Percentiles rank a stretch among this genome's conserved stretches.
Conservation (phyloP, 78 protist species). For the Dictyostelium firmibasis region DNA sequence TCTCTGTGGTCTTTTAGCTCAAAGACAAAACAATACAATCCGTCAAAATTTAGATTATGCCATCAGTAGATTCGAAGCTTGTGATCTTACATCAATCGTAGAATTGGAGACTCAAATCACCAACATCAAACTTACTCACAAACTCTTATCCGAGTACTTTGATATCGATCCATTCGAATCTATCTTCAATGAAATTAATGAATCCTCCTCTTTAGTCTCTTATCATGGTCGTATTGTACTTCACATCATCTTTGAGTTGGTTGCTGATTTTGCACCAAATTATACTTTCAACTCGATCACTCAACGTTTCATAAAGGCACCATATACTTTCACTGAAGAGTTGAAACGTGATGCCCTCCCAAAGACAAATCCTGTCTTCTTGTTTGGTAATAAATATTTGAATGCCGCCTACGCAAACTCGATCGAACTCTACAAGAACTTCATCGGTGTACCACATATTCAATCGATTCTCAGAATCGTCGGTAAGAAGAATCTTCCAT, state of each 20-base stretch:
- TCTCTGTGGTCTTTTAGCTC: constrained; percentile 78
- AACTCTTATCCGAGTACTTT: constrained; percentile 64
- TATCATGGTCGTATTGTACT: constrained; percentile 85
- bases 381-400: constrained; percentile 83
- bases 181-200: constrained; percentile 84
- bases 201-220: constrained; percentile 83
- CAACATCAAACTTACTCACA: constrained; percentile 77
- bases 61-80: constrained; percentile 84
- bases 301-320: constrained; percentile 85
- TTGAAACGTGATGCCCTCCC: constrained; percentile 75
- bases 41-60: constrained; percentile 84
- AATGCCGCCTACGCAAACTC: constrained; percentile 73
- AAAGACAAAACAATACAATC: constrained; percentile 82
- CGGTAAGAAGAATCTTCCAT: constrained; percentile 65
- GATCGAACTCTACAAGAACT: constrained; percentile 33
- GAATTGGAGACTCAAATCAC: constrained; percentile 84
- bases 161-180: constrained; percentile 83
- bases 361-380: constrained; percentile 15
- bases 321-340: constrained; percentile 55
- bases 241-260: constrained; percentile 81
- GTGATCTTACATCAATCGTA: constrained; percentile 67
- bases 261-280: constrained; percentile 87
- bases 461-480: constrained; percentile 35
- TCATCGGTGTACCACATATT: constrained; percentile 74
- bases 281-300: constrained; percentile 73